Evolutionary conservation across 768 basidiomycete species (phyloP).

Genomic region (Kwoniella sp.): DNA sequence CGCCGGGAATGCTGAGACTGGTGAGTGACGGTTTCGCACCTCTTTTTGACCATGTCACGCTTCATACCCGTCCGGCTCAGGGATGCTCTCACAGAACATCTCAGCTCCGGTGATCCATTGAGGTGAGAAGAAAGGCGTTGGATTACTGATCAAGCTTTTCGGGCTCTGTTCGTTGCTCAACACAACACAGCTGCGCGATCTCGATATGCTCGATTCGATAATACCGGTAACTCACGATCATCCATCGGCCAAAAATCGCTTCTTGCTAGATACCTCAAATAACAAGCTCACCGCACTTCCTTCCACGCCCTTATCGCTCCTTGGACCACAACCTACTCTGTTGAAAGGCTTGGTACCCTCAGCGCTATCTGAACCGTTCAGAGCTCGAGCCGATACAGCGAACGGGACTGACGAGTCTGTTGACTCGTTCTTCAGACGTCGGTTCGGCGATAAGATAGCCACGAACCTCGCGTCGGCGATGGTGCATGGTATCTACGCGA

Average conservation of each 20-base stretch:
- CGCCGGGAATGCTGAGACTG: slow-evolving; percentile 73
- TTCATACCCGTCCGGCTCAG: no score
- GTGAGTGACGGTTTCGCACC: slow-evolving; percentile 62
- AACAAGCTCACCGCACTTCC: slow-evolving; percentile 61
- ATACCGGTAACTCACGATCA: slow-evolving; percentile 70
- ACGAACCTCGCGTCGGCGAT: slow-evolving; percentile 75
- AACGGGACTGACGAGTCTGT: slow-evolving; percentile 72
- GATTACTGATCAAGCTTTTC: slow-evolving; percentile 26
- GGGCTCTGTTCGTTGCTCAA: slow-evolving; percentile 5
- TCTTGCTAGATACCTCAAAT: slow-evolving; percentile 60
- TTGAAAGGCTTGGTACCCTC: slow-evolving; percentile 62
- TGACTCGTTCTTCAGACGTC: slow-evolving; percentile 71
- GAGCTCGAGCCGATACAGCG: slow-evolving; percentile 31
- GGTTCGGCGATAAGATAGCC: slow-evolving; percentile 75
- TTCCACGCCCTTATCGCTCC: slow-evolving; percentile 57
- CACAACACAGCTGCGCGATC: slow-evolving; percentile 77
- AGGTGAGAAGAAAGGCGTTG: slow-evolving; percentile 9
- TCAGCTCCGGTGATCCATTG: no score
- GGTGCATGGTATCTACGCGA: slow-evolving; percentile 90
- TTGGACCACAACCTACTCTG: slow-evolving; percentile 33
- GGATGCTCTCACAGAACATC: no score
- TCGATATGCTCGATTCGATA: slow-evolving; percentile 66
- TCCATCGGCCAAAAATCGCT: slow-evolving; percentile 76
- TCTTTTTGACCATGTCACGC: no score
- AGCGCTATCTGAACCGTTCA: slow-evolving; percentile 66